Evolutionary conservation across 352 stramenopile genomes (phyloP).

Genomic region (Chrysophaeum taylorii): DNA sequence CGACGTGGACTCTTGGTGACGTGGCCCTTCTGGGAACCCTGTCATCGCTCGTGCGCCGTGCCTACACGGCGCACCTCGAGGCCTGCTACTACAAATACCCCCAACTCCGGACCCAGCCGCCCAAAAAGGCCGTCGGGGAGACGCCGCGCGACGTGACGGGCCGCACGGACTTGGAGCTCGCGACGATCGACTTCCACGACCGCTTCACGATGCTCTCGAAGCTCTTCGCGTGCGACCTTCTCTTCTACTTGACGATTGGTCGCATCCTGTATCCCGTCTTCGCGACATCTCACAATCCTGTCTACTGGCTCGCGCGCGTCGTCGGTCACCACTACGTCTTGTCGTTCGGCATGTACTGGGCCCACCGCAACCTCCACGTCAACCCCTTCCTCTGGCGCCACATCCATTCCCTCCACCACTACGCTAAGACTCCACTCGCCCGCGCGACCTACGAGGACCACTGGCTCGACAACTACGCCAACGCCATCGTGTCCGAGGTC

Average conservation of each 20-base stretch:
- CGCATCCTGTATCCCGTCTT: conserved; percentile 4
- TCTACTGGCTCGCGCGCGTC: conserved; percentile 11
- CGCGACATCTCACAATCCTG: not conserved
- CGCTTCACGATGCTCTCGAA: conserved; percentile 17
- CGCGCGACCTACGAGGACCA: conserved; percentile 30
- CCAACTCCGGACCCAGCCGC: conserved; percentile 16
- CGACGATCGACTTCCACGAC: conserved; percentile 21
- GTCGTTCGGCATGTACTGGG: conserved; percentile 31
- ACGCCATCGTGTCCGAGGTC: conserved; percentile 23
- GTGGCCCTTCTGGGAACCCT: no score
- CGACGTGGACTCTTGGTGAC: no score
- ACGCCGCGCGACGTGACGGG: conserved; percentile 17
- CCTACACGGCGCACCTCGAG: conserved; percentile 28
- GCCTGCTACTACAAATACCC: conserved; percentile 22
- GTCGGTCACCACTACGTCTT: conserved; percentile 22
- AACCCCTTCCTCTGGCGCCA: conserved; percentile 21
- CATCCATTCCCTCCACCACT: conserved; percentile 26
- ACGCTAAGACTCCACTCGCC: conserved; percentile 23
- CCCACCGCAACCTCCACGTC: conserved; percentile 21
- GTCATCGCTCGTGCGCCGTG: not conserved
- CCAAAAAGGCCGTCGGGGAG: not conserved
- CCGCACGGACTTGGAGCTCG: conserved; percentile 15
- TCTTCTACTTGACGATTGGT: conserved; percentile 15
- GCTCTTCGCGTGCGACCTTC: conserved; percentile 10
- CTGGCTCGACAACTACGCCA: conserved; percentile 28